Evolutionary conservation across 768 basidiomycete genomes (phyloP).

Genomic region (Postia placenta): DNA sequence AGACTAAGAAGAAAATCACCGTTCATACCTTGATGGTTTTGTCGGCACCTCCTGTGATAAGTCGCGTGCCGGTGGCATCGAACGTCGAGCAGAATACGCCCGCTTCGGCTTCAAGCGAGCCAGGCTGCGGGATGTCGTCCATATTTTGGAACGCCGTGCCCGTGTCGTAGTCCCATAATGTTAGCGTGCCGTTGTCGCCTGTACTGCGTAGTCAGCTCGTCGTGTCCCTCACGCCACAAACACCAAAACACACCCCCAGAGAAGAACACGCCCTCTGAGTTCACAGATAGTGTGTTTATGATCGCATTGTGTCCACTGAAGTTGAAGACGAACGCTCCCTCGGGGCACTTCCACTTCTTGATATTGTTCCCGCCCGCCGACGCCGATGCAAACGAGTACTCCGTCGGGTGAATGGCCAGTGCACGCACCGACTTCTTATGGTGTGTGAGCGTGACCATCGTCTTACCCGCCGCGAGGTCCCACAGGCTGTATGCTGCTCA

Average conservation of each 20-base stretch:
- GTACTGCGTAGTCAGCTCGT: too few species aligned
- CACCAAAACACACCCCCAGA: conserved; percentile 82
- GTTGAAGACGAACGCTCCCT: conserved; percentile 94
- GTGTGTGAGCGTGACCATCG: conserved; percentile 94
- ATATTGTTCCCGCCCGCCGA: conserved; percentile 99
- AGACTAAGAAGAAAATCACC: too few species aligned
- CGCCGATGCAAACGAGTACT: conserved; percentile 93
- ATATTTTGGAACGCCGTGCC: conserved; percentile 93
- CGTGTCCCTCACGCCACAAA: too few species aligned
- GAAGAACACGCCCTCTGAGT: conserved; percentile 94
- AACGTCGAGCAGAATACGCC: conserved; percentile 97
- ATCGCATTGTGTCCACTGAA: conserved; percentile 96
- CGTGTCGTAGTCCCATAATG: conserved; percentile 92
- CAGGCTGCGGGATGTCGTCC: conserved; percentile 93
- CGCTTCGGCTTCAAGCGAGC: conserved; percentile 96
- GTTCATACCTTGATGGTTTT: conserved; percentile 91
- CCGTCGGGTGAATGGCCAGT: conserved; percentile 91
- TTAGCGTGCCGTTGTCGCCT: conserved; percentile 91
- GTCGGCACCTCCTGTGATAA: conserved; percentile 96
- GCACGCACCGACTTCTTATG: conserved; percentile 98
- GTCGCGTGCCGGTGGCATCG: conserved; percentile 88
- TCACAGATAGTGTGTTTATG: conserved; percentile 93
- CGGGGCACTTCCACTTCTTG: conserved; percentile 99
- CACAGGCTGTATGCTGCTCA: conserved; percentile 73
- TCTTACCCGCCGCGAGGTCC: conserved; percentile 98